Base-by-base conservation (phyloP, 371 early-diverging fungal species). In the Coemansia sp. region DNA sequence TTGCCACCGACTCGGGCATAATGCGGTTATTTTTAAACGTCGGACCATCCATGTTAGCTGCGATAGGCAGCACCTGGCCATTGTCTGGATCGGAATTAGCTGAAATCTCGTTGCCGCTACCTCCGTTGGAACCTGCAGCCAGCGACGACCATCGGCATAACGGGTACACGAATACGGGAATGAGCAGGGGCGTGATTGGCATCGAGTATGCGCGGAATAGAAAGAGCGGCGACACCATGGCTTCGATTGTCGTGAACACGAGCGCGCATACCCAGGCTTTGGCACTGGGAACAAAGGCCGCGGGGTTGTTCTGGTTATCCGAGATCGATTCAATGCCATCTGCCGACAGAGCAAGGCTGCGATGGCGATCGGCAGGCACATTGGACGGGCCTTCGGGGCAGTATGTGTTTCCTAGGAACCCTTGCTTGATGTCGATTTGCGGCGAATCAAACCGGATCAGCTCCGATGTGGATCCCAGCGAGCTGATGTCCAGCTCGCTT, bases 141-240 rank as follows among this genome's bases (percentile, higher is more conserved):
- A 36, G 37, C 2, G 24, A 11, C 36, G 62, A 55, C 18, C 38
- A 47, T 29, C 44, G 67, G 43, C 67, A 71, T 29, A 72, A 34
- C 11, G 69, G 72, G 32, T 72, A 72, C 5, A 67, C 47, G 10
- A 68, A 55, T 6, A 67, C 72, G 5, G 72, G 72, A 18, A 72
- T 58, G 34, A 72, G 56, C 31, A 72, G 51, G 5, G 72, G 72
- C 5, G 68, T 67, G 5, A 62, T 39, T 3, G 72, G 72, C 67
- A 72, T 67, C 33, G 62, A 58, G 49, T 72, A 72, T 5, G 72
- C 64, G 4, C 72, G 62, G 51, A 68, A 72, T 3, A 72, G 61
- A 43, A 72, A 72, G 9, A 72, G 64, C 5, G 72, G 72, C 12
- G 72, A 62, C 14, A 72, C 54, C 10, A 60, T n/a, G 1, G 72